phyloP scores from a whole-genome alignment of 1,284 basidiomycete species.

The Mycena citricolor region DNA sequence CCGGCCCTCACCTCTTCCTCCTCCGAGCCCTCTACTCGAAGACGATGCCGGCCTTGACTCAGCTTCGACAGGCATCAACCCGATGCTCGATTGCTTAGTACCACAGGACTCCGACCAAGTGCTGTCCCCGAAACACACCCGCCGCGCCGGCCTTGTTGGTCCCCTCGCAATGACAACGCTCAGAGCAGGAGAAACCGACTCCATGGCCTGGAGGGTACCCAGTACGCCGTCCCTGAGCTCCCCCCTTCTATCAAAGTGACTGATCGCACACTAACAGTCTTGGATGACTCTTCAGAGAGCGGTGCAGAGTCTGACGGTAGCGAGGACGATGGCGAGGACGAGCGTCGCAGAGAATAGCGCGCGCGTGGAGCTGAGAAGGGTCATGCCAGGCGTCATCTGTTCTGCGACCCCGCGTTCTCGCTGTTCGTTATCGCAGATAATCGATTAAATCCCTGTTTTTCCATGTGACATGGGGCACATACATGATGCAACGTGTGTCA shows the following conservation, averaged over 20 bases:
- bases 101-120: not conserved
- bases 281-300: conserved; percentile 16
- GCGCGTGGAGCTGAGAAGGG: conserved; percentile 1
- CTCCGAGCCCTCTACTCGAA: conserved; percentile 14
- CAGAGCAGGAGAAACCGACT: not conserved
- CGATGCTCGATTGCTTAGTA: not conserved
- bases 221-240: not conserved
- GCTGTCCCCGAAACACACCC: not conserved
- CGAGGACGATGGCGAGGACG: conserved; percentile 18
- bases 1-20: conserved; percentile 26
- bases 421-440: conserved; percentile 11
- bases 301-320: conserved; percentile 11
- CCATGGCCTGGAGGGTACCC: not conserved
- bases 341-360: conserved; percentile 9
- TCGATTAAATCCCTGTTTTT: conserved; percentile 12
- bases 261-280: not conserved
- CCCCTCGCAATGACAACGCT: not conserved
- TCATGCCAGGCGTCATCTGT: not conserved
- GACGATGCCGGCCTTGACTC: conserved; percentile 8
- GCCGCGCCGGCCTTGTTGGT: not conserved
- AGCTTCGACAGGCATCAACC: conserved; percentile 2
- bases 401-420: no score
- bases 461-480: no score
- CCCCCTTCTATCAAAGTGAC: not conserved
- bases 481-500: no score